Evolutionary conservation across 441 rosid species (phyloP).

Genomic region (Gossypium schwendimanii): DNA sequence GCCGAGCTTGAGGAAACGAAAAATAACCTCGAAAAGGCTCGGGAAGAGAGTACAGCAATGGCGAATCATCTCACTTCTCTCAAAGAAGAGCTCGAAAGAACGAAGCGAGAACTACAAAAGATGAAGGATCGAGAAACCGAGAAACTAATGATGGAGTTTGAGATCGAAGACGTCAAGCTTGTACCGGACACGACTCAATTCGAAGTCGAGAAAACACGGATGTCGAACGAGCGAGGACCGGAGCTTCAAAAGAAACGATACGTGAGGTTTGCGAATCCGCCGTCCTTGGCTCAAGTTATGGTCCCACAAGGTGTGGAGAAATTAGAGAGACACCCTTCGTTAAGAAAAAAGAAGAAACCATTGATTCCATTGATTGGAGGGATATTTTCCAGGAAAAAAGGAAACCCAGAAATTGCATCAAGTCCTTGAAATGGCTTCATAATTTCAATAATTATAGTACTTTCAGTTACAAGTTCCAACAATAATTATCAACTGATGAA

Average conservation of each 20-base stretch:
- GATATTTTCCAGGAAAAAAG: slow-evolving; percentile 62
- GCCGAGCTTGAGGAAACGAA: slow-evolving; percentile 57
- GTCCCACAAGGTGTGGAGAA: slow-evolving; percentile 32
- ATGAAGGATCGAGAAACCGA: slow-evolving; percentile 32
- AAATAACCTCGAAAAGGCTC: slow-evolving; percentile 42
- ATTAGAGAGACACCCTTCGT: slow-evolving; percentile 72
- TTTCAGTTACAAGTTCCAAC: background rate
- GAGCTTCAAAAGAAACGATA: slow-evolving; percentile 65
- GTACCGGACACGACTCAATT: slow-evolving; percentile 32
- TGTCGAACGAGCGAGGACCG: slow-evolving; percentile 8
- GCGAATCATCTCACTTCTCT: slow-evolving; percentile 53
- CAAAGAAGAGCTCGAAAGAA: slow-evolving; percentile 63
- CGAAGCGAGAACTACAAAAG: slow-evolving; percentile 59
- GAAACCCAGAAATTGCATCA: slow-evolving; percentile 23
- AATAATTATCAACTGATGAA: background rate
- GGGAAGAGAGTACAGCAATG: slow-evolving; percentile 49
- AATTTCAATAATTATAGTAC: background rate
- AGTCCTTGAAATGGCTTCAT: background rate
- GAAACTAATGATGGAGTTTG: slow-evolving; percentile 27
- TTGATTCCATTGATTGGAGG: slow-evolving; percentile 71
- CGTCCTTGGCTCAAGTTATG: slow-evolving; percentile 30
- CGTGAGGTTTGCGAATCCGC: slow-evolving; percentile 68
- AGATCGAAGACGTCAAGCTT: slow-evolving; percentile 33
- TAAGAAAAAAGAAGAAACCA: slow-evolving; percentile 66
- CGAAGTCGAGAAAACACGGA: slow-evolving; percentile 17